Evolutionary conservation across 2,329 filamentous ascomycete genomes (phyloP).

Genomic region (Scortechinia acanthostroma): DNA sequence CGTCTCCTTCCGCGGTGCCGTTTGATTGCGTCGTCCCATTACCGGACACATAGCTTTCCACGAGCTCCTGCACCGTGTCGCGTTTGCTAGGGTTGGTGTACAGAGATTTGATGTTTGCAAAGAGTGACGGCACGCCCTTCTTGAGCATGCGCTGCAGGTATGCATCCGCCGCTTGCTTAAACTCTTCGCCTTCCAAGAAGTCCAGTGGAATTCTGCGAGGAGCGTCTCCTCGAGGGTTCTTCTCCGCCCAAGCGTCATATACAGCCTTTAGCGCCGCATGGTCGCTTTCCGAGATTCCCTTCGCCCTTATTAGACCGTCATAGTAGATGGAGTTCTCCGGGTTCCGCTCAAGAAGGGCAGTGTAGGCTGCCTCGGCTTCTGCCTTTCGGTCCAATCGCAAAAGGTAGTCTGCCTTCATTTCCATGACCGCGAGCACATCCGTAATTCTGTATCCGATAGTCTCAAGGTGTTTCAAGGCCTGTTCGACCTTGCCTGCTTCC

Average conservation of each 20-base stretch:
- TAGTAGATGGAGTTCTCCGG: conserved; percentile 84
- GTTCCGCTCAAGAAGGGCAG: conserved; percentile 76
- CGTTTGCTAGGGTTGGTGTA: conserved; percentile 76
- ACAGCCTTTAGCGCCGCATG: conserved; percentile 45
- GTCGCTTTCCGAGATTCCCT: conserved; percentile 41
- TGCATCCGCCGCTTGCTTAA: conserved; percentile 67
- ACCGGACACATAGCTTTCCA: conserved; percentile 65
- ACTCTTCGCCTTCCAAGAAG: conserved; percentile 75
- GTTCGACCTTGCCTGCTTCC: conserved; percentile 75
- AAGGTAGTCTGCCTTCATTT: conserved; percentile 79
- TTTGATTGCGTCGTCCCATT: conserved; percentile 35
- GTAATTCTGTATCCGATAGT: conserved; percentile 36
- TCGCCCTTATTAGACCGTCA: conserved; percentile 62
- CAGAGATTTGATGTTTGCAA: conserved; percentile 90
- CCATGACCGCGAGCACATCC: conserved; percentile 78
- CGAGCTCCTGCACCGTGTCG: conserved; percentile 67
- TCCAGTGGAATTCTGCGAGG: conserved; percentile 81
- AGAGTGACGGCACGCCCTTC: conserved; percentile 90
- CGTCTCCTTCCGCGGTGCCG: conserved; percentile 30
- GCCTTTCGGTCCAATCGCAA: conserved; percentile 68
- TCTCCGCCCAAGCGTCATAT: conserved; percentile 76
- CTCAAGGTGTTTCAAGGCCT: conserved; percentile 81
- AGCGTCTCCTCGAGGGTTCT: conserved; percentile 77
- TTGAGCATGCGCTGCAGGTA: conserved; percentile 82
- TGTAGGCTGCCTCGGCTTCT: conserved; percentile 77